These are phyloP conservation scores for Geoglossum cookeanum DNA, from an alignment of 2,329 filamentous ascomycete genomes.

Conservation along the genomic window DNA sequence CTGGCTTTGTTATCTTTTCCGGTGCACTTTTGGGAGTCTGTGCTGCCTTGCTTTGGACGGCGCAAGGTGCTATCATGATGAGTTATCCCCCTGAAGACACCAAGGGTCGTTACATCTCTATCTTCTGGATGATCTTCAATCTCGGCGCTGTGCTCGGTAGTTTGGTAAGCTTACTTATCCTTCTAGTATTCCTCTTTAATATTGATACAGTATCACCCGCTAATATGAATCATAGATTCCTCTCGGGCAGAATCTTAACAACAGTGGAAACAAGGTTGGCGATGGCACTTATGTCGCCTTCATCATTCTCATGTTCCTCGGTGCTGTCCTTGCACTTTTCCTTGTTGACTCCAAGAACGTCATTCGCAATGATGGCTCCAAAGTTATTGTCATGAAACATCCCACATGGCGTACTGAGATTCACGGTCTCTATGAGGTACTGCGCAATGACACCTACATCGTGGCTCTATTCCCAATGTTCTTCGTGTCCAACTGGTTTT, in stretches of 20 bases:
- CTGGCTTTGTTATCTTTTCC: conserved; percentile 56
- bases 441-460: conserved; percentile 53
- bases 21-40: conserved; percentile 60
- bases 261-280: conserved; percentile 30
- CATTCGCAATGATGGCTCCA: conserved; percentile 55
- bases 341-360: conserved; percentile 56
- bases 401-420: conserved; percentile 72
- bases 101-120: conserved; percentile 77
- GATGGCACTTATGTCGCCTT: conserved; percentile 82
- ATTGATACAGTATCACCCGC: conserved; percentile 11
- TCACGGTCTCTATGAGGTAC: conserved; percentile 52
- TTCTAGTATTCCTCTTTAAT: conserved; percentile 10
- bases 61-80: conserved; percentile 77
- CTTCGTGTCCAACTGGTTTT: conserved; percentile 62
- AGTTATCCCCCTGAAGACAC: conserved; percentile 62
- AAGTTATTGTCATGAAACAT: conserved; percentile 77
- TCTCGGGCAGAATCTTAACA: conserved; percentile 52
- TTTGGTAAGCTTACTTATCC: conserved; percentile 33
- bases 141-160: conserved; percentile 74
- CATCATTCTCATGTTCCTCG: conserved; percentile 60
- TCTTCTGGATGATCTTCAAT: conserved; percentile 95
- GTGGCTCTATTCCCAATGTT: conserved; percentile 66
- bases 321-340: conserved; percentile 48
- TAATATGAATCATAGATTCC: conserved; percentile 32
- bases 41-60: conserved; percentile 64